Conservation (phyloP, 768 basidiomycete species). For the Naganishia antarctica region DNA sequence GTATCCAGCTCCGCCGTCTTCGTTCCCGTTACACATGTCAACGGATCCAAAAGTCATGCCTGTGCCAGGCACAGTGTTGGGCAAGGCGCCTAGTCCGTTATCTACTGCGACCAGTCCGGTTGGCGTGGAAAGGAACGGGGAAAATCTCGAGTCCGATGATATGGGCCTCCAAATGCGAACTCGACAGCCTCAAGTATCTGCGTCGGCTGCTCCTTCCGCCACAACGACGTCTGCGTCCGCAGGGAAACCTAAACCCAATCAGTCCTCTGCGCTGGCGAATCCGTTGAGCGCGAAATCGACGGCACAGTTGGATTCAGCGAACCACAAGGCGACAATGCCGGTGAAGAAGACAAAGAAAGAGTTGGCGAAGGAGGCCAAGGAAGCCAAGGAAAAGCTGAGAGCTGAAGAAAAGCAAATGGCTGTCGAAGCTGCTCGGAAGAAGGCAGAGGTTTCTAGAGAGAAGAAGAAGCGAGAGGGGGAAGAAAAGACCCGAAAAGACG, state of each 20-base stretch:
- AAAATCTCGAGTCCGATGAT: background rate
- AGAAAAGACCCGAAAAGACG: slow-evolving; percentile 31
- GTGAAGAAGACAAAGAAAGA: slow-evolving; percentile 40
- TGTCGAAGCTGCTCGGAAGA: slow-evolving; percentile 29
- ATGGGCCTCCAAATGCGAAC: slow-evolving; percentile 21
- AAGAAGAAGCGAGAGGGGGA: slow-evolving; percentile 33
- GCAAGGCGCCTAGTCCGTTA: slow-evolving; percentile 7
- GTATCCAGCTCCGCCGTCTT: slow-evolving; percentile 8
- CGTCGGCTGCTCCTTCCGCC: background rate
- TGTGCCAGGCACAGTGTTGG: background rate
- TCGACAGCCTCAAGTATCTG: slow-evolving; percentile 21
- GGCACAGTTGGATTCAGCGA: background rate
- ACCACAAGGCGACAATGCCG: slow-evolving; percentile 1
- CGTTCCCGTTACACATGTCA: background rate
- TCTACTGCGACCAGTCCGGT: background rate
- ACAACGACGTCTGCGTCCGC: background rate
- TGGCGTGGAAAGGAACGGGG: background rate
- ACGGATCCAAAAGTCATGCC: background rate
- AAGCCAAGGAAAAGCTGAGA: slow-evolving; percentile 27
- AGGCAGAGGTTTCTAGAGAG: slow-evolving; percentile 33
- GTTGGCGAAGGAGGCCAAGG: slow-evolving; percentile 40
- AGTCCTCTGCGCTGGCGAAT: background rate
- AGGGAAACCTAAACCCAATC: background rate
- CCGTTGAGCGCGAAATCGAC: background rate
- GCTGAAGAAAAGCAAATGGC: slow-evolving; percentile 38